phyloP scores from a whole-genome alignment of 805 yeast species.

The Dipodascus geniculatus region DNA sequence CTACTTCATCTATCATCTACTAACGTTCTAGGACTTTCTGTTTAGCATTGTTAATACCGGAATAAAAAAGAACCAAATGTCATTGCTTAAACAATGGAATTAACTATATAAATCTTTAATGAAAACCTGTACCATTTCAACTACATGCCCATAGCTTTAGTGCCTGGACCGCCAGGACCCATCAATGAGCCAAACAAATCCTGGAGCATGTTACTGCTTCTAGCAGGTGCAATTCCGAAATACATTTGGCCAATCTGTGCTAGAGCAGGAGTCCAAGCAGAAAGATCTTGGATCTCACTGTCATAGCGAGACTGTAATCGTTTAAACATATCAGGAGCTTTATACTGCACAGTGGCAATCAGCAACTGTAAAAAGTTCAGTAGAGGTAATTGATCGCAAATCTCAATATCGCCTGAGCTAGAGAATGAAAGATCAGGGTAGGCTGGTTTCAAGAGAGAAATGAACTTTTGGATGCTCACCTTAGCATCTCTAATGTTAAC shows the following conservation, averaged over 20 bases:
- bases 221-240: constrained; percentile 45
- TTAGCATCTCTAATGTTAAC: constrained; percentile 52
- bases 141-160: not conserved
- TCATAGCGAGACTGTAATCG: constrained; percentile 42
- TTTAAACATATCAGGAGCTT: constrained; percentile 39
- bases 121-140: no score
- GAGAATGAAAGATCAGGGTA: constrained; percentile 10
- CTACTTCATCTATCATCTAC: no score
- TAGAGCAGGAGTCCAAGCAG: constrained; percentile 35
- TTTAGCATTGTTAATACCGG: constrained; percentile 26
- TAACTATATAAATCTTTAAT: no score
- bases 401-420: constrained; percentile 16
- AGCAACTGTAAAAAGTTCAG: constrained; percentile 63
- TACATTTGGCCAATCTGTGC: constrained; percentile 48
- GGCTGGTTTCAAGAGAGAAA: constrained; percentile 23
- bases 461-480: constrained; percentile 29
- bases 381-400: constrained; percentile 34
- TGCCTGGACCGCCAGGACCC: not conserved
- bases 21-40: constrained; percentile 15
- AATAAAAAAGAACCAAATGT: constrained; percentile 11
- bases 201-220: constrained; percentile 46
- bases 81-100: constrained; percentile 5
- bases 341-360: constrained; percentile 44
- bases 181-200: constrained; percentile 51
- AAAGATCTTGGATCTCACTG: constrained; percentile 18